Base-by-base conservation (phyloP, 331 rosid species). In the Erythrophleum ivorense region DNA sequence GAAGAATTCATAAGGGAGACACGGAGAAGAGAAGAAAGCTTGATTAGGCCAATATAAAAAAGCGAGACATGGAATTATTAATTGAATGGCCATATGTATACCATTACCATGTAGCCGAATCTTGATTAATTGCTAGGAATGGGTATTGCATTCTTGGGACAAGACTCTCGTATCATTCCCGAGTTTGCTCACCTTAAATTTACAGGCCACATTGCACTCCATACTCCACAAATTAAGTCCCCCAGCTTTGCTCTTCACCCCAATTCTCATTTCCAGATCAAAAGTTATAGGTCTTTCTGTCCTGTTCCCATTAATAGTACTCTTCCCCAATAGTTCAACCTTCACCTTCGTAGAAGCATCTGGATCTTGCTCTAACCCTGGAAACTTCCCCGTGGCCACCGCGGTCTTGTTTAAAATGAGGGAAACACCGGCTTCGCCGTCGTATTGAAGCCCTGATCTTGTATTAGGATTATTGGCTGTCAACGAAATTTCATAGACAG, bases 141-240 rank as follows among this genome's bases (percentile, higher is more conserved):
- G 38, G 12, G 81, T 46, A 13, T 55, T 14, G 80, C 90, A 89
- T 16, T 64, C 18, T 19, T 82, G 83, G 5, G 81, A 70, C 12
- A 73, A 63, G 3, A 88, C 60, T 31, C 21, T 3, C 15, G 73
- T 24, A 24, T 54, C 66, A 8, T 33, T 19, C 48, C 64, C 43
- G 45, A 75, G 40, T 12, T 38, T 49, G 19, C 14, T 81, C 41
- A 83, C 82, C 88, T 65, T 63, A 60, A 89, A 63, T 1, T 43
- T n/a, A 74, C 92, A 87, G 11, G 38, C 78, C 40, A 84, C 84
- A 5, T 80, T 46, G 9, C 31, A 33, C 2, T 83, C 29, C 58
- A 48, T 34, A 8, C 14, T 58, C 88, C 88, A 86, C 2, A 41
- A 29, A 76, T 73, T 71, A 6, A 83, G 10, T 3, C 66, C 5